A percentile compares a stretch with the other conserved stretches of the same genome.
Evolutionary conservation across 805 yeast genomes (phyloP).

Genomic region (Saturnispora besseyi): DNA sequence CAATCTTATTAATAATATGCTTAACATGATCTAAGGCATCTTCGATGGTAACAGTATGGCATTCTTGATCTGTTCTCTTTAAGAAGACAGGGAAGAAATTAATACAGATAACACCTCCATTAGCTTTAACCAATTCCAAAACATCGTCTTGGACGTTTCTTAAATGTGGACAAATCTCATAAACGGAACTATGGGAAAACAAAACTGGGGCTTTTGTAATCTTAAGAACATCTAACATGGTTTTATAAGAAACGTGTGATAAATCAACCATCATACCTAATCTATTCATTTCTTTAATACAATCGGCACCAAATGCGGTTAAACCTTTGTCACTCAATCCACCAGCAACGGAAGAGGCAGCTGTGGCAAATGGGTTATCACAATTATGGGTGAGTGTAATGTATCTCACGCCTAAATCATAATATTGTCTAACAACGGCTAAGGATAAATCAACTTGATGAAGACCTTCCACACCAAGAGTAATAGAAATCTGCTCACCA

Average conservation of each 20-base stretch:
- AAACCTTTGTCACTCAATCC: slow-evolving; percentile 40
- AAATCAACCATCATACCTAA: slow-evolving; percentile 47
- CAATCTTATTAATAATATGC: slow-evolving; percentile 36
- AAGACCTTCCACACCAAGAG: slow-evolving; percentile 46
- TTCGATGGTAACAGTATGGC: slow-evolving; percentile 35
- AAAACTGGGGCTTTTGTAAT: slow-evolving; percentile 40
- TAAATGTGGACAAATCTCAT: slow-evolving; percentile 30
- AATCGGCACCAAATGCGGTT: slow-evolving; percentile 32
- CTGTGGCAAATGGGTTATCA: slow-evolving; percentile 50
- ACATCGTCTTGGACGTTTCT: slow-evolving; percentile 45
- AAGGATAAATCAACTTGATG: slow-evolving; percentile 44
- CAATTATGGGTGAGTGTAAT: slow-evolving; percentile 47
- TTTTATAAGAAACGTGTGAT: slow-evolving; percentile 41
- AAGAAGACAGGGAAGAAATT: slow-evolving; percentile 40
- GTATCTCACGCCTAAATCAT: slow-evolving; percentile 44
- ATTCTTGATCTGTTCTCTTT: slow-evolving; percentile 16
- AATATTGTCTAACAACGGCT: slow-evolving; percentile 41
- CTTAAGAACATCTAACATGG: slow-evolving; percentile 38
- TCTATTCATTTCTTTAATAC: slow-evolving; percentile 43
- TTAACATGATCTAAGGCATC: slow-evolving; percentile 41
- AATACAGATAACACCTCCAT: slow-evolving; percentile 42
- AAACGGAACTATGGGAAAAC: slow-evolving; percentile 44
- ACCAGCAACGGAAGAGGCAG: slow-evolving; percentile 39
- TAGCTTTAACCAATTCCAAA: slow-evolving; percentile 30
- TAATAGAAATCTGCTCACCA: slow-evolving; percentile 32